Conservation (phyloP, 305 asterid species). For the Withania somnifera region DNA sequence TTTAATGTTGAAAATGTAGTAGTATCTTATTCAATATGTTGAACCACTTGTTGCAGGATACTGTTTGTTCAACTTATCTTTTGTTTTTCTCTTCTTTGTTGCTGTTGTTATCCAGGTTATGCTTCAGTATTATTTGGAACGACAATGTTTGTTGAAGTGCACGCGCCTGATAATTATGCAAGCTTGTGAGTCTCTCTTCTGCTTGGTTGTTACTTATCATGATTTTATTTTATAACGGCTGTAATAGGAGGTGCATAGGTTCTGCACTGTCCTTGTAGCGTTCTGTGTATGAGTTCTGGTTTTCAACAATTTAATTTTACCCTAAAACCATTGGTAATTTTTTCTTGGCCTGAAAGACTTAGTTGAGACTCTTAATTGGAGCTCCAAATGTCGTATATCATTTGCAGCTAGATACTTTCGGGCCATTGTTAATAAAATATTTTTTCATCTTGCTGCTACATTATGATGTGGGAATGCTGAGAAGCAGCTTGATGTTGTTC, state of each 20-base stretch:
- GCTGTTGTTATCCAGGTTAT: conserved; percentile 38
- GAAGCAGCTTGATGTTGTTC: background rate
- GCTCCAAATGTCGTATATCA: background rate
- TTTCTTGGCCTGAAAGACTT: background rate
- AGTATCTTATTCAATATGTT: background rate
- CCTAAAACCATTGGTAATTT: background rate
- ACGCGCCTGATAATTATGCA: conserved; percentile 62
- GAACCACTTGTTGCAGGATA: conserved; percentile 6
- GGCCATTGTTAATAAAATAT: background rate
- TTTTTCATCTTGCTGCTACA: background rate
- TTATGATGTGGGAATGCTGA: background rate
- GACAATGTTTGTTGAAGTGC: conserved; percentile 93
- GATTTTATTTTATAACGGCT: background rate
- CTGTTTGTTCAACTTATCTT: background rate
- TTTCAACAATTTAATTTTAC: background rate
- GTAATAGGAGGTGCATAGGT: background rate
- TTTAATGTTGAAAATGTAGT: background rate
- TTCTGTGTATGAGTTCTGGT: background rate
- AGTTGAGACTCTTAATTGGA: background rate
- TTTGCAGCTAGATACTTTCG: background rate
- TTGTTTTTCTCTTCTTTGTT: conserved; percentile 1
- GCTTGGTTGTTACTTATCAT: background rate
- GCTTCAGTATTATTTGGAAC: conserved; percentile 69
- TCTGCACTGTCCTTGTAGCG: background rate
- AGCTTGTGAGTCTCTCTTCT: conserved; percentile 53